Conservation (phyloP, 169 alveolate species). For the Eimeria maxima region DNA sequence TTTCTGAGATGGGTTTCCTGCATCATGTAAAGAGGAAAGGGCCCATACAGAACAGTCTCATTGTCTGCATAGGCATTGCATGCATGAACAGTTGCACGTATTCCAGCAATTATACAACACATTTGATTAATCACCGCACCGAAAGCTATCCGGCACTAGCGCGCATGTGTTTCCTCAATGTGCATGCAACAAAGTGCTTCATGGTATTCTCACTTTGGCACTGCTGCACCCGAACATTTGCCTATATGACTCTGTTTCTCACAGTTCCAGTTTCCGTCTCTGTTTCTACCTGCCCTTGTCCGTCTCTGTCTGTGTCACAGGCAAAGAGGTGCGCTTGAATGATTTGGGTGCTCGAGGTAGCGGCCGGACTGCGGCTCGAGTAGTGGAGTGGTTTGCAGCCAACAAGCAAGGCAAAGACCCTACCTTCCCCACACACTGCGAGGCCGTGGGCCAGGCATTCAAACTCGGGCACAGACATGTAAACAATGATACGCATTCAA, state of each 20-base stretch:
- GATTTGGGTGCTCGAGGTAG: slow-evolving; percentile 55
- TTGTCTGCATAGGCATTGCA: neutral
- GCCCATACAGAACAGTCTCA: neutral
- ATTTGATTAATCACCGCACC: neutral
- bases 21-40: neutral
- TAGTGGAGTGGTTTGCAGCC: slow-evolving; percentile 78
- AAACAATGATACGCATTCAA: neutral
- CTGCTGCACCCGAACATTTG: neutral
- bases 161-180: neutral
- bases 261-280: too few relatives aligned
- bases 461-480: slow-evolving; percentile 57
- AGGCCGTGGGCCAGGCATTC: slow-evolving; percentile 18
- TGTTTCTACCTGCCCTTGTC: neutral
- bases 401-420: slow-evolving; percentile 66
- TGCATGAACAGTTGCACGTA: neutral
- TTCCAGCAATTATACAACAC: neutral
- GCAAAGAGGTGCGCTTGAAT: slow-evolving; percentile 50
- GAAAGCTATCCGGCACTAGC: too few relatives aligned
- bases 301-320: neutral
- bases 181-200: neutral
- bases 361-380: slow-evolving; percentile 27
- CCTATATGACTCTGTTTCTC: too few relatives aligned
- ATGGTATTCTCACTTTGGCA: neutral
- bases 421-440: slow-evolving; percentile 24
- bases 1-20: neutral